Conservation (phyloP, 345 rosid genomes). For the Lepidium africanum region DNA sequence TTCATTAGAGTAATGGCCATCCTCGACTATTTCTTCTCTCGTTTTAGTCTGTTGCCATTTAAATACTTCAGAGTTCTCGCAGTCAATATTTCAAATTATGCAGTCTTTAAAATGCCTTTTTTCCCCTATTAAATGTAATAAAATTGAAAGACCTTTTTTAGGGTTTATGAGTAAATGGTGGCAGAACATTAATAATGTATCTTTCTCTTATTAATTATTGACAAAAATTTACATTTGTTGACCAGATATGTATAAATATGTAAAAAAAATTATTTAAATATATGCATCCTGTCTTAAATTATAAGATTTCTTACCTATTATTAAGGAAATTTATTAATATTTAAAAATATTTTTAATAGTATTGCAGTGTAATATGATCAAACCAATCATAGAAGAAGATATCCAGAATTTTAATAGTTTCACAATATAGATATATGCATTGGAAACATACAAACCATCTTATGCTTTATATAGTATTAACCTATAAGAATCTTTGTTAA, state of each 20-base stretch:
- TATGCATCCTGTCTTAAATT: too few relatives aligned
- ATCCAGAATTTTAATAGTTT: too few relatives aligned
- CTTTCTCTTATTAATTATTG: not conserved
- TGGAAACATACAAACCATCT: too few relatives aligned
- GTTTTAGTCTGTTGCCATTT: not conserved
- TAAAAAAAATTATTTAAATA: too few relatives aligned
- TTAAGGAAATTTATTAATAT: too few relatives aligned
- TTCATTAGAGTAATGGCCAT: slow-evolving; percentile 18
- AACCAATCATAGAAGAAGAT: too few relatives aligned
- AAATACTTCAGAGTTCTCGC: not conserved
- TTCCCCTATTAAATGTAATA: not conserved
- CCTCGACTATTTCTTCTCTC: not conserved
- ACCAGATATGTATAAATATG: not conserved
- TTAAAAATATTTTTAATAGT: too few relatives aligned
- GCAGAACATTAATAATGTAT: not conserved
- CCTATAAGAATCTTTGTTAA: not conserved
- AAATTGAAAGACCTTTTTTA: not conserved
- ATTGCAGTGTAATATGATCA: too few relatives aligned
- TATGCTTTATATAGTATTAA: not conserved
- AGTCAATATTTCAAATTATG: not conserved
- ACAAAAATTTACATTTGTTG: not conserved
- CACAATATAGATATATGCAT: too few relatives aligned
- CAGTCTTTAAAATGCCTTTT: not conserved
- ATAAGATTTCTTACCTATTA: too few relatives aligned
- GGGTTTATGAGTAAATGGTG: not conserved